Evolutionary conservation across 2,329 filamentous ascomycete species (phyloP).

Genomic region (Fusarium dlaminii): DNA sequence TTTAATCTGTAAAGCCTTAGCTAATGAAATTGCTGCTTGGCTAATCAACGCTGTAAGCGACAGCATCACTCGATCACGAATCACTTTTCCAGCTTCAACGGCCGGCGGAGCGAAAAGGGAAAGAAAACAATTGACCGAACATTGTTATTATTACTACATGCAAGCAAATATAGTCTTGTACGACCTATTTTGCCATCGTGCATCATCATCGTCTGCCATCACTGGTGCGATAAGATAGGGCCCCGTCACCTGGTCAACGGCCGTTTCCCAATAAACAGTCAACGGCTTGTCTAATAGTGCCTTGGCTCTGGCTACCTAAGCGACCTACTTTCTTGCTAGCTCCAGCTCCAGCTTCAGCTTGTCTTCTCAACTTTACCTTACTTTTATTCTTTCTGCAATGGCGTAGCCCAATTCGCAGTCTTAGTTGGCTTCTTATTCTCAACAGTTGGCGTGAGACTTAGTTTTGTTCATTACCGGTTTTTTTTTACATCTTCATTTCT

Average conservation of each 20-base stretch:
- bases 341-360: slow-evolving; percentile 29
- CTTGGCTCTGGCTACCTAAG: slow-evolving; percentile 21
- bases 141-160: neutral
- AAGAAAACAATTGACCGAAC: neutral
- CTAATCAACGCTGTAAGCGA: slow-evolving; percentile 3
- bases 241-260: slow-evolving; percentile 39
- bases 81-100: neutral
- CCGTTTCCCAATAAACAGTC: slow-evolving; percentile 41
- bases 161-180: neutral
- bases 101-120: neutral
- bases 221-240: slow-evolving; percentile 36
- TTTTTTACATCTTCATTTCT: slow-evolving; percentile 19
- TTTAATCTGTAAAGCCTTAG: neutral
- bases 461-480: slow-evolving; percentile 16
- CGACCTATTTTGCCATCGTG: slow-evolving; percentile 6
- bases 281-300: slow-evolving; percentile 36
- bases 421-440: slow-evolving; percentile 28
- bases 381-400: slow-evolving; percentile 37
- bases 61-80: neutral
- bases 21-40: neutral
- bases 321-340: slow-evolving; percentile 30
- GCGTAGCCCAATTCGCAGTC: slow-evolving; percentile 34
- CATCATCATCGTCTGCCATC: slow-evolving; percentile 15
- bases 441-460: slow-evolving; percentile 13
- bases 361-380: slow-evolving; percentile 14